Base-by-base conservation (phyloP, 805 yeast species). In the Dipodascus albidus region DNA sequence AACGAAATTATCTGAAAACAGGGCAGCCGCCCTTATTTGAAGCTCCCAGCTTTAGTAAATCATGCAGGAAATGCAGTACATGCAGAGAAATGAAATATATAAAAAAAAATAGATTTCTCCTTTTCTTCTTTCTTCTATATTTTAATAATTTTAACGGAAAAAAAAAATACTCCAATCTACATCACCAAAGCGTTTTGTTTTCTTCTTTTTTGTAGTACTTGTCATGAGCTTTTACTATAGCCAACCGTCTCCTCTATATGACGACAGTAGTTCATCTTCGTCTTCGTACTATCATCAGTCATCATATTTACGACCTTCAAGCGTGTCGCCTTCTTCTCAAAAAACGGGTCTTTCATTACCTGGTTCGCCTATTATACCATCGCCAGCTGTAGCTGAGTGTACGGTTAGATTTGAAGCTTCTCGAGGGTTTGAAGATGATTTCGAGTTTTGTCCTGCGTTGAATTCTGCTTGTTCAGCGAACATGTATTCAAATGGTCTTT, bases 381-480 rank as follows among this genome's bases (percentile, higher is more conserved):
- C 17, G 8, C 44, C 44, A n/a, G 20, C 44, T 6, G 20, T 14
- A 4, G 33, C 33, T 27, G 44, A 38, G 15, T 38, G 44, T 19
- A n/a, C 44, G n/a, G 57, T 62, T 17, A 74, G 77, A 55, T 74
- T 81, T 60, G 77, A 82, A 58, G 75, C 81, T 42, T 79, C 82
- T 61, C 77, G 85, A 59, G 82, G 87, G 41, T 83, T 85, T 64
- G 89, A 81, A 64, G 86, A 84, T 59, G 91, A 85, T 65, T 63
- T 76, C 51, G 90, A 82, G 68, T 85, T 85, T 65, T 81, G 83
- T 59, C 86, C 86, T 6, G 70, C 69, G 1, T 57, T 68, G 41
- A 54, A 58, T 21, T 21, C 55, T 20, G 33, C 33, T 27, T 27
- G 33, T 11, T 27, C 33, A 27, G 33, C 33, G 6, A 6, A 27